Percentiles rank a stretch among this genome's conserved stretches.
Conservation (phyloP, 768 basidiomycete species). For the Auriculariales sp. region DNA sequence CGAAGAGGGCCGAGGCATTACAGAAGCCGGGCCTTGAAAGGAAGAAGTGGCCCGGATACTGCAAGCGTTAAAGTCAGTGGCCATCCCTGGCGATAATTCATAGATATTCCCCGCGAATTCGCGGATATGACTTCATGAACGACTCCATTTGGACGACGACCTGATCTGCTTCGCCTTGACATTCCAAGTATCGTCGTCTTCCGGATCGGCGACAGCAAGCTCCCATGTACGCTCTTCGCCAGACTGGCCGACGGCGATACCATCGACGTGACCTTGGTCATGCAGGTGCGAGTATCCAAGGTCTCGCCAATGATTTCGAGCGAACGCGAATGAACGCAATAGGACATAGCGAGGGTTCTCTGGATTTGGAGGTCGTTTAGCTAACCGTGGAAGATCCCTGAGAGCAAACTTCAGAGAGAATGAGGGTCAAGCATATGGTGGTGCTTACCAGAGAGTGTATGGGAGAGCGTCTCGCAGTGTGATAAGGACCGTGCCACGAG, state of each 20-base stretch:
- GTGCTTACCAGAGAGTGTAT: constrained; percentile 68
- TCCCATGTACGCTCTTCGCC: constrained; percentile 84
- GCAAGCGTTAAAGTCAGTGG: too few species aligned
- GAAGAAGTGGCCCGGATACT: too few species aligned
- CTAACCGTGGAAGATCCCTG: constrained; percentile 66
- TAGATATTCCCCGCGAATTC: too few species aligned
- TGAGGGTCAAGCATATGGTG: neutral
- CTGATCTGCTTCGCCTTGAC: too few species aligned
- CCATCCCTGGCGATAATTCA: too few species aligned
- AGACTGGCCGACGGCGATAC: constrained; percentile 39
- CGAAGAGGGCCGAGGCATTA: too few species aligned
- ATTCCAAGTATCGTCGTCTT: too few species aligned
- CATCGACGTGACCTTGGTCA: constrained; percentile 70
- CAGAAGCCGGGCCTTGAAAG: too few species aligned
- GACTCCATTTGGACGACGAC: too few species aligned
- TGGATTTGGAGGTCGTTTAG: constrained; percentile 53
- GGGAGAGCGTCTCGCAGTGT: constrained; percentile 78
- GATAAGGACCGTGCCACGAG: constrained; percentile 65
- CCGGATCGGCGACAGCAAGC: constrained; percentile 35
- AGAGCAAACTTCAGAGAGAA: neutral
- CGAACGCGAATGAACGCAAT: constrained; percentile 70
- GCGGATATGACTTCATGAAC: too few species aligned
- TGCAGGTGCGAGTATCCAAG: constrained; percentile 78
- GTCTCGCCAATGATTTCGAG: constrained; percentile 43
- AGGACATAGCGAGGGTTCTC: constrained; percentile 56